These are phyloP conservation scores for Tanacetum coccineum DNA, from an alignment of 129 eudicot genomes.

Conservation along the genomic window DNA sequence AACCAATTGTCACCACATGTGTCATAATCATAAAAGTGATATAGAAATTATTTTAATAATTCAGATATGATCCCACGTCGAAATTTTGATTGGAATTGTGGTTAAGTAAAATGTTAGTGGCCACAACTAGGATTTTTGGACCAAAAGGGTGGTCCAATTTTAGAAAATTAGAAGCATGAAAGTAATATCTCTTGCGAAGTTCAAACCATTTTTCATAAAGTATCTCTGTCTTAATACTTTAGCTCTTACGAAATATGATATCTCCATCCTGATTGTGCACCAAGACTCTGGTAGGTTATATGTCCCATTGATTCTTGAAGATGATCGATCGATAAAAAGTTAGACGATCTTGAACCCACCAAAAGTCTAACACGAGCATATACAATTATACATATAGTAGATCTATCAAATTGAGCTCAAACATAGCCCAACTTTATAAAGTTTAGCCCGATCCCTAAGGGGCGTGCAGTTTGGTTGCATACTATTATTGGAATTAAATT, in stretches of 20 bases:
- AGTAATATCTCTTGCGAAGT: background rate
- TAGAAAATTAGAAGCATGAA: conserved; percentile 2
- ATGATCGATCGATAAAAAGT: no score
- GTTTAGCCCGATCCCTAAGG: no score
- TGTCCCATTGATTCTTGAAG: no score
- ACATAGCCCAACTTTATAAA: no score
- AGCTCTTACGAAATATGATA: background rate
- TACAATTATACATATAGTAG: no score
- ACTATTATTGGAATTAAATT: no score
- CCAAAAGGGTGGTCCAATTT: conserved; percentile 16
- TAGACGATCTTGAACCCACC: no score
- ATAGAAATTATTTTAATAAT: conserved; percentile 14
- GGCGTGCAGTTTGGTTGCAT: no score
- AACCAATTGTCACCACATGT: conserved; percentile 24
- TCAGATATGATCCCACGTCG: conserved; percentile 5
- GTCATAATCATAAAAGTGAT: conserved; percentile 26
- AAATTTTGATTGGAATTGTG: background rate
- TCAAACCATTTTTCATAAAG: background rate
- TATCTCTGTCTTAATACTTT: background rate
- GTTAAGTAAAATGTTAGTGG: background rate
- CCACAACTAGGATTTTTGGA: conserved; percentile 23
- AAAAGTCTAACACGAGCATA: no score
- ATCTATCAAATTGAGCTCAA: no score
- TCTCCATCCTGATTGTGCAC: background rate
- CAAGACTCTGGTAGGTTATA: no score